Base-by-base conservation (phyloP, 2,329 filamentous ascomycete species). In the Xylariaceae sp. region DNA sequence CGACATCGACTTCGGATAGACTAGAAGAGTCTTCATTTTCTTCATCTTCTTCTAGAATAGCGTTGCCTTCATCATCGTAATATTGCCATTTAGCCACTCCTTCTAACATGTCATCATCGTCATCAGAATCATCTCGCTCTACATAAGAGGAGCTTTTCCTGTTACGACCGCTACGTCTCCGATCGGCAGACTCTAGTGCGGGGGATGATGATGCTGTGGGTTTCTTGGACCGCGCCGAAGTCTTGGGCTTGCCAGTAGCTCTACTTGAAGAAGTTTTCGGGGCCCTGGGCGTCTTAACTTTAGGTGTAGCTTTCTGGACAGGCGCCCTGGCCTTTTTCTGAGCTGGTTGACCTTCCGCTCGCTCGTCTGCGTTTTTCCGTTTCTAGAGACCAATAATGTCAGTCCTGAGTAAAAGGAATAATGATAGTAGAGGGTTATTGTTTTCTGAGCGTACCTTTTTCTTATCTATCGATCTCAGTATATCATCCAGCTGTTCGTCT, bases 401-500 rank as follows among this genome's bases (percentile, higher is more conserved):
- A 64, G 41, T 49, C 33, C 33, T 24, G 21, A 56, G 36, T 45
- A 41, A 36, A 6, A 58, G 14, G 17, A 37, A 7, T 28, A 28
- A 17, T 11, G 21, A 23, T 46, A n/a, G 6, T 46, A 12, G 26
- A 33, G 36, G 37, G n/a, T 8, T 5, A 6, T 40, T 11, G 17
- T 53, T 44, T 41, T 44, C 17, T 41, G 4, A 33, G 65, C 75
- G 48, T 75, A 84, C 83, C 79, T 88, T 92, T 73, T 96, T 87
- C 67, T 87, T 87, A 57, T 97, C 91, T 41, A 92, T 69, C 0
- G 78, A 78, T 68, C 80, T 79, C 23, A 89, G 70, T 31, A 87
- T 74, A 17, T 87, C 85, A 64, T 97, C 93, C 24, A 98, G 79
- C 51, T 84, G 82, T 57, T 93, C 89, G 36, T 91, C 89, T 16